Evolutionary conservation across 2,329 filamentous ascomycete genomes (phyloP).

Genomic region (Pestalotiopsis sp.): DNA sequence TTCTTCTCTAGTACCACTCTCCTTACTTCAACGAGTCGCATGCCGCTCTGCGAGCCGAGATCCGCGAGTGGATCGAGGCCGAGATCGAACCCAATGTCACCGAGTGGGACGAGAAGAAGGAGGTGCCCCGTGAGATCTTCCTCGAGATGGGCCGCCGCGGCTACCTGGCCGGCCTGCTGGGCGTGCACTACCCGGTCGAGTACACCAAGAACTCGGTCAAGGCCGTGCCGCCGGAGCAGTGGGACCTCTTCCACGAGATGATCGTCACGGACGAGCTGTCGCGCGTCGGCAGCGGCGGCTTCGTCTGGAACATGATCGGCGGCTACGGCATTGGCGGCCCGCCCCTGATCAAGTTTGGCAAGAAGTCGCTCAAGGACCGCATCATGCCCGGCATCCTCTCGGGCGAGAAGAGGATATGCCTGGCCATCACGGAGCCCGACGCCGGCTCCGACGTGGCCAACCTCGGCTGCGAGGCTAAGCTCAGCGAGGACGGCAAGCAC

Average conservation of each 20-base stretch:
- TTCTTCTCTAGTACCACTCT: conserved; percentile 74
- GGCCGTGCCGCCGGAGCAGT: conserved; percentile 82
- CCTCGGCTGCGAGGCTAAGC: conserved; percentile 91
- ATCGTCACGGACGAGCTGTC: conserved; percentile 93
- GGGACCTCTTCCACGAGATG: conserved; percentile 99
- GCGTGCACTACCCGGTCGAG: conserved; percentile 77
- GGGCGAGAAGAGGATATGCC: conserved; percentile 95
- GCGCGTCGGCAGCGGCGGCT: conserved; percentile 83
- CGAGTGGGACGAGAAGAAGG: conserved; percentile 96
- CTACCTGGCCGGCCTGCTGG: conserved; percentile 90
- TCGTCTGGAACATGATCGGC: conserved; percentile 96
- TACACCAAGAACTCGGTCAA: conserved; percentile 72
- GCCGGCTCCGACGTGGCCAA: conserved; percentile 95
- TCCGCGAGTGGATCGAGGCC: conserved; percentile 87
- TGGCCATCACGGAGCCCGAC: conserved; percentile 96
- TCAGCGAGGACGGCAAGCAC: conserved; percentile 94
- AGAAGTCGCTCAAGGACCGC: conserved; percentile 80
- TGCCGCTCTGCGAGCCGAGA: conserved; percentile 84
- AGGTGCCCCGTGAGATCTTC: conserved; percentile 87
- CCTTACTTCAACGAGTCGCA: conserved; percentile 97
- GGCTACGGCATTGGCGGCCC: conserved; percentile 96
- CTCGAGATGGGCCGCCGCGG: conserved; percentile 93
- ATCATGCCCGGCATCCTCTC: conserved; percentile 86
- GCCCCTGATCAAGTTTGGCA: conserved; percentile 88
- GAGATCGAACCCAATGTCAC: conserved; percentile 89